Conservation (phyloP, 345 rosid species). For the Brassica carinata region DNA sequence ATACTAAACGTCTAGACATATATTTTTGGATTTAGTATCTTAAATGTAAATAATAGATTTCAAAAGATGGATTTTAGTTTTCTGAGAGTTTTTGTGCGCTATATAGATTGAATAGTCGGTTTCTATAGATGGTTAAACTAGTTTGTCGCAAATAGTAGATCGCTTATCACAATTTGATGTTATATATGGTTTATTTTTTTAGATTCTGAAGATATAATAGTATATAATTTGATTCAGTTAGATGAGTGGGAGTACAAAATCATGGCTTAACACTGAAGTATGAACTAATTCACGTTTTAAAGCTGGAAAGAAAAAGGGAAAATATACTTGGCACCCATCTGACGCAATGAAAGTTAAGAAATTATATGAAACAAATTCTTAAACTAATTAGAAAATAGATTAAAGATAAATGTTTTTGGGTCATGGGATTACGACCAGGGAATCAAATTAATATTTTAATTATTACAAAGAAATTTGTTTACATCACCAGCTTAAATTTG, state of each 20-base stretch:
- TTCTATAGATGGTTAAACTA: neutral
- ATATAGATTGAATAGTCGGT: neutral
- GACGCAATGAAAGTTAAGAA: slow-evolving; percentile 19
- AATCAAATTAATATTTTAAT: neutral
- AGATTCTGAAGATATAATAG: neutral
- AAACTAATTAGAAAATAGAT: neutral
- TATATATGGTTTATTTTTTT: neutral
- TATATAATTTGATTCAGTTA: neutral
- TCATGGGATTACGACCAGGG: slow-evolving; percentile 20
- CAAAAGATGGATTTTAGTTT: neutral
- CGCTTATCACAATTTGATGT: neutral
- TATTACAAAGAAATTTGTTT: neutral
- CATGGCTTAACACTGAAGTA: slow-evolving; percentile 3
- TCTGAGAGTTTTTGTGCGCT: neutral
- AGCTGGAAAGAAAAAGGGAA: slow-evolving; percentile 10
- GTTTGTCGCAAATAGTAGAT: neutral
- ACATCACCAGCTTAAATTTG: neutral
- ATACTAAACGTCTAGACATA: slow-evolving; percentile 15
- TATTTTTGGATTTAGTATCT: neutral
- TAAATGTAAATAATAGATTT: neutral
- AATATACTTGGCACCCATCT: slow-evolving; percentile 33
- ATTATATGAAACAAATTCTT: neutral
- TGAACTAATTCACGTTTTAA: slow-evolving; percentile 26
- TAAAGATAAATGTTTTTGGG: neutral
- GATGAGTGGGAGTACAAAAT: neutral